phyloP scores from a whole-genome alignment of 495 filamentous ascomycete genomes.

The Cercophora sp. region DNA sequence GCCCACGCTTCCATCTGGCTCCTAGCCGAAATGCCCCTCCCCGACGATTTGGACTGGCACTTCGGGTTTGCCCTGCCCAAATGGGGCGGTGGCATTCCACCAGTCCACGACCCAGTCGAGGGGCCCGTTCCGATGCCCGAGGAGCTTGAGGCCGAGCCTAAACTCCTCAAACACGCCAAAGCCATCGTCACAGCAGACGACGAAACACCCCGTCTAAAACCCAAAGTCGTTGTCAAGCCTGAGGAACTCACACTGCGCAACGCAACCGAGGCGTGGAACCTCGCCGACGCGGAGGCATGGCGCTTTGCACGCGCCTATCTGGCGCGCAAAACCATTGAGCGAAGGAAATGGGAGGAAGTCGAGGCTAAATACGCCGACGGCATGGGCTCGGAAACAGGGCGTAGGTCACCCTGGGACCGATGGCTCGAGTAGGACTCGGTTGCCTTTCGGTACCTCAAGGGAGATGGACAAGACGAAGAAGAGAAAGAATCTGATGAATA shows the following conservation, averaged over 20 bases:
- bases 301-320: constrained; percentile 74
- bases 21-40: constrained; percentile 63
- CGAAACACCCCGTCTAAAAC: constrained; percentile 11
- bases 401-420: constrained; percentile 21
- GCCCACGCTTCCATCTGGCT: constrained; percentile 68
- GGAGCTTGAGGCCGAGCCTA: constrained; percentile 53
- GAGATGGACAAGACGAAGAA: too few relatives aligned
- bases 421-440: constrained; percentile 22
- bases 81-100: constrained; percentile 31
- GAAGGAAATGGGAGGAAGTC: constrained; percentile 65
- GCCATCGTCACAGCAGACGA: constrained; percentile 46
- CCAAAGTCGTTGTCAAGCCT: constrained; percentile 23
- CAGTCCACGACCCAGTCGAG: constrained; percentile 34
- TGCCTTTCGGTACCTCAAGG: too few relatives aligned
- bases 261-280: constrained; percentile 84
- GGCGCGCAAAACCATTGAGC: constrained; percentile 56
- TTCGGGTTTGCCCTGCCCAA: constrained; percentile 79
- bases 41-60: constrained; percentile 75
- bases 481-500: too few relatives aligned
- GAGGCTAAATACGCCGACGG: constrained; percentile 61
- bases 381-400: constrained; percentile 35
- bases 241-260: constrained; percentile 44
- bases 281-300: constrained; percentile 93
- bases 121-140: constrained; percentile 47
- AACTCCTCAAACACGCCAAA: constrained; percentile 58